Conservation (phyloP, 2,329 filamentous ascomycete species). For the Alternaria ventricosa region DNA sequence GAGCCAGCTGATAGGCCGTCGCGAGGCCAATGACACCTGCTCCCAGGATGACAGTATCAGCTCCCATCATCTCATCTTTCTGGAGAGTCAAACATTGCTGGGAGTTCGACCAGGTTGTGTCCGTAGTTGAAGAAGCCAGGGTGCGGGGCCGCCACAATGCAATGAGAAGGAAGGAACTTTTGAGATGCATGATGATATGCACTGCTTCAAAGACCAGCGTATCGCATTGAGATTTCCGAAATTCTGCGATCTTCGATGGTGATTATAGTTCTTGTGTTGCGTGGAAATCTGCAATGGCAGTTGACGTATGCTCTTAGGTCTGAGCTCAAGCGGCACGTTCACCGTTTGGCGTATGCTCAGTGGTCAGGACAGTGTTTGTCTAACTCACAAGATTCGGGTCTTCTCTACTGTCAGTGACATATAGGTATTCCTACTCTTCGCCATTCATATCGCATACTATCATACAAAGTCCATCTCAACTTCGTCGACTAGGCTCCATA, state of each 20-base stretch:
- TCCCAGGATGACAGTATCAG: neutral
- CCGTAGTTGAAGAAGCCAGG: neutral
- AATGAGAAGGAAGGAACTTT: neutral
- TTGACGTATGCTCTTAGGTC: neutral
- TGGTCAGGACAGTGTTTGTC: neutral
- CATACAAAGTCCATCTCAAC: neutral
- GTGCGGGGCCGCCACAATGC: neutral
- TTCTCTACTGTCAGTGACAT: too few species aligned
- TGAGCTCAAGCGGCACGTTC: neutral
- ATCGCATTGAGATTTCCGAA: accelerated
- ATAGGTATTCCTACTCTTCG: neutral
- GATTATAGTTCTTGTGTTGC: neutral
- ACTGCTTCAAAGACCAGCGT: neutral
- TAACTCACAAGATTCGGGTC: neutral
- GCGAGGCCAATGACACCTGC: neutral
- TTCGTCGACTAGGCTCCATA: neutral
- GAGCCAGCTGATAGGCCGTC: neutral
- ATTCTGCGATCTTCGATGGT: neutral
- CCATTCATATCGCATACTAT: neutral
- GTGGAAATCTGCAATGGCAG: neutral
- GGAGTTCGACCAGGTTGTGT: neutral
- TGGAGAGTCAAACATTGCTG: neutral
- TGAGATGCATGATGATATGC: neutral
- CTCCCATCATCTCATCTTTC: neutral
- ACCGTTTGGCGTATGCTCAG: neutral